These are phyloP conservation scores for Tetracentron sinense DNA, from an alignment of 164 flowering plant species.

Conservation along the genomic window DNA sequence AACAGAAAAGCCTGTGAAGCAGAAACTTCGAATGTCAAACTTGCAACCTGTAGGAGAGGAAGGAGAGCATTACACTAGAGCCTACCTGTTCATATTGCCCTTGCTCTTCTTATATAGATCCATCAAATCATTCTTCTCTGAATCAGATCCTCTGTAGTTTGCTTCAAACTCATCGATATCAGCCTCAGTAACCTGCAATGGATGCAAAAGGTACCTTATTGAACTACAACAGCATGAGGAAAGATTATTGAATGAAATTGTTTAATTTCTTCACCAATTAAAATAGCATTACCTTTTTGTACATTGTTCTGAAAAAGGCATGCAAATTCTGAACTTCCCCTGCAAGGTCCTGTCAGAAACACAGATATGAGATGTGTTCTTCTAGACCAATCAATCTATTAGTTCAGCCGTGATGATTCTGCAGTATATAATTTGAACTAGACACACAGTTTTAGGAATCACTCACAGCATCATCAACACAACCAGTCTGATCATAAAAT, in stretches of 20 bases:
- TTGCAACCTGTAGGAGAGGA: background rate
- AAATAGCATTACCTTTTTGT: conserved; percentile 59
- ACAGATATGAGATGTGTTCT: background rate
- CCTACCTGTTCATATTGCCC: conserved; percentile 89
- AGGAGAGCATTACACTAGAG: background rate
- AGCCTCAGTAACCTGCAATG: conserved; percentile 75
- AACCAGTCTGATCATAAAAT: conserved; percentile 93
- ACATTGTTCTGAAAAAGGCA: conserved; percentile 67
- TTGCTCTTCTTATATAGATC: conserved; percentile 64
- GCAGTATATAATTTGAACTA: too few species aligned
- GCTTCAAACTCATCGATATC: conserved; percentile 96
- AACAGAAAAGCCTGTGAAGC: conserved; percentile 76
- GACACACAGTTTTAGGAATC: background rate
- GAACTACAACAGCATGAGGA: background rate
- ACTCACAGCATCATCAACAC: conserved; percentile 94
- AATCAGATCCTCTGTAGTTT: conserved; percentile 87
- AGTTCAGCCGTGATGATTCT: too few species aligned
- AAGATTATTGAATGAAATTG: background rate
- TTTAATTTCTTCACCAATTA: background rate
- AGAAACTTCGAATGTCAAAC: conserved; percentile 6
- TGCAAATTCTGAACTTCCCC: conserved; percentile 71
- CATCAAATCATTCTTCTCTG: conserved; percentile 80
- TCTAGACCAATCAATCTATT: background rate
- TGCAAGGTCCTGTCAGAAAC: conserved; percentile 64
- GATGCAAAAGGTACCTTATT: background rate